phyloP scores from a whole-genome alignment of 805 yeast genomes.

The Hanseniaspora lachancei region DNA sequence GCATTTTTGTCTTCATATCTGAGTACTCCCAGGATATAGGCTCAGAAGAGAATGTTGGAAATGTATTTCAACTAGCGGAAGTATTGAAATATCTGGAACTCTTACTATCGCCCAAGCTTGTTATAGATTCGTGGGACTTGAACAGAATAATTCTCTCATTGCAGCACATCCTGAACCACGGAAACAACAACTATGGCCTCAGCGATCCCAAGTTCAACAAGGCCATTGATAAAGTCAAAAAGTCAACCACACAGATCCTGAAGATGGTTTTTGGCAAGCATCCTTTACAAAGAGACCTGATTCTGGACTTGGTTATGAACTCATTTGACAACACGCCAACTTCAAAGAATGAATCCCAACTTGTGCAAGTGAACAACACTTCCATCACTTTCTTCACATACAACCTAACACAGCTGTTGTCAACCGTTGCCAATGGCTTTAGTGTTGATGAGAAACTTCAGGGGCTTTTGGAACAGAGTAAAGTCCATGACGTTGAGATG shows the following conservation, averaged over 20 bases:
- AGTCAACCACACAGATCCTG: slow-evolving; percentile 21
- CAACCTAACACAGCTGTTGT: slow-evolving; percentile 20
- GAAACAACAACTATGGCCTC: slow-evolving; percentile 14
- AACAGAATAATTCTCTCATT: slow-evolving; percentile 47
- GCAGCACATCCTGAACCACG: slow-evolving; percentile 19
- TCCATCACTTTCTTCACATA: slow-evolving; percentile 23
- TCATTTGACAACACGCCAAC: slow-evolving; percentile 39
- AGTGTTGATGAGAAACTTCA: neutral
- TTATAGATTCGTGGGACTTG: slow-evolving; percentile 37
- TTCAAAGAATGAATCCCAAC: slow-evolving; percentile 27
- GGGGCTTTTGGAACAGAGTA: neutral
- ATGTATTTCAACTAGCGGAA: slow-evolving; percentile 26
- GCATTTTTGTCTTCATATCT: slow-evolving; percentile 17
- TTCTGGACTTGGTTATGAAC: slow-evolving; percentile 46
- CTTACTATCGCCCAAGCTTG: neutral
- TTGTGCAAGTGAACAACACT: slow-evolving; percentile 16
- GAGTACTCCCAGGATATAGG: slow-evolving; percentile 17
- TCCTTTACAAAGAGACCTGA: slow-evolving; percentile 43
- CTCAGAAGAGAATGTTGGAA: slow-evolving; percentile 26
- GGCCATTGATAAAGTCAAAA: slow-evolving; percentile 19
- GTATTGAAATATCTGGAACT: neutral
- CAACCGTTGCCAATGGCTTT: neutral
- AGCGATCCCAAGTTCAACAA: slow-evolving; percentile 4
- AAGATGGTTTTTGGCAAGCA: slow-evolving; percentile 30
- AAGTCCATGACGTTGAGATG: slow-evolving; percentile 7